phyloP scores from a whole-genome alignment of 2,329 filamentous ascomycete species.

The Exophiala sideris region DNA sequence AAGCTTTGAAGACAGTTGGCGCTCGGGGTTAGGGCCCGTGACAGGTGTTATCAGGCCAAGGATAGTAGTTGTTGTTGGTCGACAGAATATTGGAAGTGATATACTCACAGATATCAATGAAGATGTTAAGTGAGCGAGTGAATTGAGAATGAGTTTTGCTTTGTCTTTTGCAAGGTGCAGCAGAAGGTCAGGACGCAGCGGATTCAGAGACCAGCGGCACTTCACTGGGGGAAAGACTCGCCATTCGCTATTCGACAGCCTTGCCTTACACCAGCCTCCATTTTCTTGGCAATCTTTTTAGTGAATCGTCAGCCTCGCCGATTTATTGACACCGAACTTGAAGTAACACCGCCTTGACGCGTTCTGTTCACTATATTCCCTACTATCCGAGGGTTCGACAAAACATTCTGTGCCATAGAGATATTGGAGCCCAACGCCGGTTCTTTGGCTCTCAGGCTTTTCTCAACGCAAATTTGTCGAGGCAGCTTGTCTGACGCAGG shows the following conservation, averaged over 20 bases:
- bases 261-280: neutral
- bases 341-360: too few relatives aligned
- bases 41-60: neutral
- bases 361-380: too few relatives aligned
- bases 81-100: conserved; percentile 18
- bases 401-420: too few relatives aligned
- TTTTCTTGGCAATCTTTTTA: neutral
- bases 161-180: conserved; percentile 7
- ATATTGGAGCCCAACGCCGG: too few relatives aligned
- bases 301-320: too few relatives aligned
- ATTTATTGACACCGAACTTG: too few relatives aligned
- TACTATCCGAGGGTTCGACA: too few relatives aligned
- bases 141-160: conserved; percentile 12
- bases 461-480: too few relatives aligned
- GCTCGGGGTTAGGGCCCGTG: neutral
- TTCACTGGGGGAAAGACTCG: neutral
- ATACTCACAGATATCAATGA: conserved; percentile 24
- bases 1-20: conserved; percentile 3
- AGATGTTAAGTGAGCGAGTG: conserved; percentile 20
- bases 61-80: conserved; percentile 4
- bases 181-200: conserved; percentile 10
- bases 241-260: neutral
- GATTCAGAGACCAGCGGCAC: neutral
- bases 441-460: too few relatives aligned
- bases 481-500: too few relatives aligned